phyloP scores from a whole-genome alignment of 306 rosid species.

The Lathyrus sativus region DNA sequence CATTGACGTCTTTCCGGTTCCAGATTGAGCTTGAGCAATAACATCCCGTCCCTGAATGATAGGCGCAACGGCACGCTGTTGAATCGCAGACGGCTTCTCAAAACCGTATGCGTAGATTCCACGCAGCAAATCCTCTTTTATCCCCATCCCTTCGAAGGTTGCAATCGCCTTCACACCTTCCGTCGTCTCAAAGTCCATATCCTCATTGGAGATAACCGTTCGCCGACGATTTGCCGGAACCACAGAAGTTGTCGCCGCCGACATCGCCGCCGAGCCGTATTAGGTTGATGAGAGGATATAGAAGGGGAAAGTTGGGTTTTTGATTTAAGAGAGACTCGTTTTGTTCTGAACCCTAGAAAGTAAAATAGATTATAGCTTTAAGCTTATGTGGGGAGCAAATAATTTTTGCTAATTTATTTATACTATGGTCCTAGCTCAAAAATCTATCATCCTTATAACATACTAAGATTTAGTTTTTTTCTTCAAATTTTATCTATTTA shows the following conservation, averaged over 20 bases:
- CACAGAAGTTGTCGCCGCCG: conserved; percentile 63
- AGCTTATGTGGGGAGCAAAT: not conserved
- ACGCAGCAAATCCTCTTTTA: conserved; percentile 83
- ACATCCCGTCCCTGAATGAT: conserved; percentile 95
- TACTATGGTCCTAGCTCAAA: not conserved
- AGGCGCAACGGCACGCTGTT: conserved; percentile 92
- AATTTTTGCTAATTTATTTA: not conserved
- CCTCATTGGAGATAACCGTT: conserved; percentile 50
- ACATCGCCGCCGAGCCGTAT: conserved; percentile 27
- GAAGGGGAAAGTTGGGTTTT: not conserved
- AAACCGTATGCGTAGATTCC: conserved; percentile 90
- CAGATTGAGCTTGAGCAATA: conserved; percentile 98
- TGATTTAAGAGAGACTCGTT: not conserved
- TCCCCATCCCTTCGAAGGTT: conserved; percentile 93
- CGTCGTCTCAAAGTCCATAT: conserved; percentile 81
- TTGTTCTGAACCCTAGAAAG: conserved; percentile 7
- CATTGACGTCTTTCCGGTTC: conserved; percentile 98
- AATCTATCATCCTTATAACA: too few relatives aligned
- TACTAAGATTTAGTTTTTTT: too few relatives aligned
- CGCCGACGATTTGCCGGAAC: conserved; percentile 77
- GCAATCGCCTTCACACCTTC: conserved; percentile 77
- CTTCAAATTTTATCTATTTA: too few relatives aligned
- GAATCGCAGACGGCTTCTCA: conserved; percentile 97
- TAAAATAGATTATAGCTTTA: not conserved
- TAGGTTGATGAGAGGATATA: not conserved